A percentile compares a stretch with the other conserved stretches of the same genome.
Conservation (phyloP, 768 basidiomycete genomes). For the Russula ochroleuca region DNA sequence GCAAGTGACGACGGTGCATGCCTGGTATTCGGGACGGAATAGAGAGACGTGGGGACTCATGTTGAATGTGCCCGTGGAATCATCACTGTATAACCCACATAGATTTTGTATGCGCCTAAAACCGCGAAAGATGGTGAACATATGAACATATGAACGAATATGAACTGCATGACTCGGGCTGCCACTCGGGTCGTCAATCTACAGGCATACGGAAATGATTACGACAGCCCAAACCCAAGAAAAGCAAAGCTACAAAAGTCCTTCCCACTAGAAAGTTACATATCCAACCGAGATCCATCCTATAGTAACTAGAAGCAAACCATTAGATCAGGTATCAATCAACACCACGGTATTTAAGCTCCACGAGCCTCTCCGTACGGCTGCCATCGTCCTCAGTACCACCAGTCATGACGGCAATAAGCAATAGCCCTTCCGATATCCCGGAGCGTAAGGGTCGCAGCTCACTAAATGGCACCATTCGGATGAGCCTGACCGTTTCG, state of each 20-base stretch:
- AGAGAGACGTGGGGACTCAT: not conserved
- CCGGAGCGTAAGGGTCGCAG: slow-evolving; percentile 2
- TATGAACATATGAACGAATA: too few relatives aligned
- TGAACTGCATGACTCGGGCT: too few relatives aligned
- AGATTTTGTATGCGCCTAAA: not conserved
- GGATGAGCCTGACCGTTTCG: slow-evolving; percentile 1
- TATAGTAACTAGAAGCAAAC: slow-evolving; percentile 15
- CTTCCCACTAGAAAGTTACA: not conserved
- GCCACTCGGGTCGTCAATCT: not conserved
- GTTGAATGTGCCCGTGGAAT: not conserved
- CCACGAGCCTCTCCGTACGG: slow-evolving; percentile 34
- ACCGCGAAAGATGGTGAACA: not conserved
- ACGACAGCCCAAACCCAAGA: too few relatives aligned
- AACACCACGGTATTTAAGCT: slow-evolving; percentile 61
- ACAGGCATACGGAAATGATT: not conserved
- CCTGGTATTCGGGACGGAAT: slow-evolving; percentile 72
- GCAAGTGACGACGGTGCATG: slow-evolving; percentile 89
- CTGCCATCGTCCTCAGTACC: slow-evolving; percentile 1
- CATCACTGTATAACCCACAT: not conserved
- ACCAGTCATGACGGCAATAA: slow-evolving; percentile 4
- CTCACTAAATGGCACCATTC: not conserved
- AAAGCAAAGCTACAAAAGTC: not conserved
- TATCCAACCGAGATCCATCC: slow-evolving; percentile 23
- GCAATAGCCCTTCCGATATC: not conserved
- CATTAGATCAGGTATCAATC: slow-evolving; percentile 33